Evolutionary conservation across 805 yeast genomes (phyloP), one percentile per base, ranked within the genome.

Genomic region (Schwanniomyces pseudopolymorphus): DNA sequence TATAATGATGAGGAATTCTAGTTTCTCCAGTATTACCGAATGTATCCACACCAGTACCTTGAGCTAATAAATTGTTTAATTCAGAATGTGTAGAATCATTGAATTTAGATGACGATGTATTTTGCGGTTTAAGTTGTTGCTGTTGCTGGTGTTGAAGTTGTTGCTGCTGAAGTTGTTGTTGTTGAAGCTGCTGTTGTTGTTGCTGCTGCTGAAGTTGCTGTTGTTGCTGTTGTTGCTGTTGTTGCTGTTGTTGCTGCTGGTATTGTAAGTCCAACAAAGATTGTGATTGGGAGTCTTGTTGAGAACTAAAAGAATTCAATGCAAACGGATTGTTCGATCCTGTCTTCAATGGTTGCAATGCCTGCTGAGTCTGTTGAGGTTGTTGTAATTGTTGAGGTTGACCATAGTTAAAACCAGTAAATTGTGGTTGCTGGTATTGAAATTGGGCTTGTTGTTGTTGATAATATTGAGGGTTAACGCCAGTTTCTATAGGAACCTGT

Each of bases 1-100:
- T 92, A 63, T 87, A 92, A 60, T 92, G 97, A 39, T 96, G 95
- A 3, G 98, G 96, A 45, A 92, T 80, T 70, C 97, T 83, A 6
- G 82, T 65, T 17, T 81, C 84, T 45, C 96, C 96, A 14, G 86
- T 83, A 66, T 89, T 89, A 63, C 96, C 96, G 65, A 88, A 94
- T 0, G 97, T 91, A 69, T 91, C 99, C 47, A 89, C 74, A 26
- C 96, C 97, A 0, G 96, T 88, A 24, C 96, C 97, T 38, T 82
- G 80, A 10, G 94, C 89, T 53, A 92, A 72, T 45, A 91, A 74
- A 44, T 79, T 78, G 69, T 90, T 90, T 60, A 92, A 78, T 49
- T 87, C 91, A 11, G 67, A 52, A 46, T 51, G 89, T 73, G 75
- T 80, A 68, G 67, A 58, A 42, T 72, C 75, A 50, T 69, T 66